Conservation (phyloP, 2,329 filamentous ascomycete genomes). For the Elsinoe fawcettii region DNA sequence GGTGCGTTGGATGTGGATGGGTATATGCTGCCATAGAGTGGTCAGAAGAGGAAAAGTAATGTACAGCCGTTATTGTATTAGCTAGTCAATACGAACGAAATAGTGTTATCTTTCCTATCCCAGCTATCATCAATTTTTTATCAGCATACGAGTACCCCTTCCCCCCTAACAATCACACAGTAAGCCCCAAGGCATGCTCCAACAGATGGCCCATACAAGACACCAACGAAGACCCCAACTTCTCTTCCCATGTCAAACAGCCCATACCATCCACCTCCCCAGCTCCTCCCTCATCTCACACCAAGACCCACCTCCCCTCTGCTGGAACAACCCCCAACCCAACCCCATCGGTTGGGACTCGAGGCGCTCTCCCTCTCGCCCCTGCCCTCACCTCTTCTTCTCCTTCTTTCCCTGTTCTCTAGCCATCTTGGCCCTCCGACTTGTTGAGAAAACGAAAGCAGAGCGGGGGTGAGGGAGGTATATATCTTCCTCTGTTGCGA, state of each 20-base stretch:
- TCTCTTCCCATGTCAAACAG: not conserved
- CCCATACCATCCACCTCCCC: not conserved
- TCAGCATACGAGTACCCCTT: too few relatives aligned
- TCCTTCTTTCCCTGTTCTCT: too few relatives aligned
- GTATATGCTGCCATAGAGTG: conserved; percentile 11
- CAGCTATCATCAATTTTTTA: too few relatives aligned
- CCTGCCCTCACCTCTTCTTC: not conserved
- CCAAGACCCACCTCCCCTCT: too few relatives aligned
- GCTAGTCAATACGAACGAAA: too few relatives aligned
- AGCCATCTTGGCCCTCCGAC: too few relatives aligned
- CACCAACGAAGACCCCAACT: not conserved
- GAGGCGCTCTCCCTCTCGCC: not conserved
- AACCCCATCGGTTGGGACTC: conserved; percentile 1
- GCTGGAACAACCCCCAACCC: not conserved
- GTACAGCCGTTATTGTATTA: not conserved
- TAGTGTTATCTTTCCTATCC: too few relatives aligned
- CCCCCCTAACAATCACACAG: too few relatives aligned
- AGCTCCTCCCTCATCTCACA: not conserved
- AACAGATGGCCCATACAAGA: too few relatives aligned
- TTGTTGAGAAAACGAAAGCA: too few relatives aligned
- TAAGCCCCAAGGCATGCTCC: too few relatives aligned
- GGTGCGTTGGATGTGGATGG: conserved; percentile 6
- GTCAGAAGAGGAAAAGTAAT: not conserved
- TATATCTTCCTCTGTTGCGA: not conserved
- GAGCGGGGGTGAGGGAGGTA: too few relatives aligned